Conservation (phyloP, 2,329 filamentous ascomycete species). For the Aspergillus latus region DNA sequence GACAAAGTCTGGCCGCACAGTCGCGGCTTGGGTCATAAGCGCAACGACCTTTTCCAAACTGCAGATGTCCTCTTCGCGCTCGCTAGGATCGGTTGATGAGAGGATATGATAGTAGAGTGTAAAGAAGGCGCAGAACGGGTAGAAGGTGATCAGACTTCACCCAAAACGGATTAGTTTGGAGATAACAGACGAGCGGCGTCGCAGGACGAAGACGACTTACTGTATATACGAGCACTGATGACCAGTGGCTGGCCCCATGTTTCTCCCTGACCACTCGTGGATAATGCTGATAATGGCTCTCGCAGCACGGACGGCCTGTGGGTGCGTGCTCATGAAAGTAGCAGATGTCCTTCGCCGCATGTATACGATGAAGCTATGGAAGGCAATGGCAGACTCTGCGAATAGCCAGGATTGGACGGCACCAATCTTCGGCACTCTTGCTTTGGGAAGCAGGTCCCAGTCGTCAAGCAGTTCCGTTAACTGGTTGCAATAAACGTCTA, state of each 20-base stretch:
- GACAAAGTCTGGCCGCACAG: conserved; percentile 2
- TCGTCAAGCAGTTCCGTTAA: neutral
- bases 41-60: neutral
- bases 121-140: conserved; percentile 13
- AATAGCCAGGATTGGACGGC: neutral
- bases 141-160: conserved; percentile 7
- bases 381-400: conserved; percentile 2
- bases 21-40: neutral
- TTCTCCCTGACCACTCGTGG: neutral
- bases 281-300: conserved; percentile 6
- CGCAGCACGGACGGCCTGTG: conserved; percentile 5
- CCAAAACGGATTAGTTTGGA: neutral
- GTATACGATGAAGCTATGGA: conserved; percentile 6
- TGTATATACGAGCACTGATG: neutral
- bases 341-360: neutral
- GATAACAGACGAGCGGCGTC: neutral
- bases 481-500: conserved; percentile 1
- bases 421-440: neutral
- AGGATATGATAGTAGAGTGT: conserved; percentile 10
- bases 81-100: neutral
- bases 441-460: conserved; percentile 5
- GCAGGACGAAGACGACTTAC: neutral
- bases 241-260: neutral
- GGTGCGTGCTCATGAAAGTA: neutral
- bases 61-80: conserved; percentile 1